These are phyloP conservation scores for Coniochaeta hoffmannii DNA, from an alignment of 2,329 filamentous ascomycete species.

Conservation along the genomic window DNA sequence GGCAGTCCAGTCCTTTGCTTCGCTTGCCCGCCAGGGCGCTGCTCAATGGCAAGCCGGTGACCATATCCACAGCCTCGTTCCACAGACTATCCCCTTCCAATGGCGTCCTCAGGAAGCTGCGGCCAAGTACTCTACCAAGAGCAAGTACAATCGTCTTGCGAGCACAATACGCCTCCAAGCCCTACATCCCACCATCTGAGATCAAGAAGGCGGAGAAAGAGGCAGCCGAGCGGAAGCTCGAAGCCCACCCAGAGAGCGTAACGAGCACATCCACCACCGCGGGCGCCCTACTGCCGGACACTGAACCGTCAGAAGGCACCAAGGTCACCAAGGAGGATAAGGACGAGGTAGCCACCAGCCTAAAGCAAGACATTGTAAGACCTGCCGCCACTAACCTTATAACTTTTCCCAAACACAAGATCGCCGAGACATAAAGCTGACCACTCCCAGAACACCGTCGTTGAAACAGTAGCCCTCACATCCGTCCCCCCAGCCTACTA, in stretches of 20 bases:
- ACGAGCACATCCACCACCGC: constrained; percentile 47
- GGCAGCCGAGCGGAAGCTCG: constrained; percentile 46
- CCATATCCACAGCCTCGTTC: background rate
- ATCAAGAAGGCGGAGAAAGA: constrained; percentile 50
- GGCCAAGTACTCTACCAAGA: background rate
- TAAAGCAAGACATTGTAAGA: constrained; percentile 48
- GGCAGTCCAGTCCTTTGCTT: constrained; percentile 8
- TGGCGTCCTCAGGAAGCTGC: background rate
- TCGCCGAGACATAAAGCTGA: background rate
- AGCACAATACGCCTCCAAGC: constrained; percentile 15
- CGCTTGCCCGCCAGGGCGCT: constrained; percentile 1
- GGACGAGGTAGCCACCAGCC: constrained; percentile 22
- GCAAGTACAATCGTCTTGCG: background rate
- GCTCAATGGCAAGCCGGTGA: background rate
- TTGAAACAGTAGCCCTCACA: constrained; percentile 59
- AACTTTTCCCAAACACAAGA: too few species aligned
- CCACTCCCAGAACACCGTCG: constrained; percentile 48
- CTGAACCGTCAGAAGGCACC: constrained; percentile 27
- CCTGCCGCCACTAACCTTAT: constrained; percentile 6
- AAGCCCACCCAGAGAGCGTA: constrained; percentile 52
- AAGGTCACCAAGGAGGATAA: constrained; percentile 8
- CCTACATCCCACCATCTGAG: constrained; percentile 20
- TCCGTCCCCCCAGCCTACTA: constrained; percentile 62
- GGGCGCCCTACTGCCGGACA: constrained; percentile 37
- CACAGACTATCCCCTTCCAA: background rate